These are phyloP conservation scores for Aspergillus bertholletiae DNA, from an alignment of 495 filamentous ascomycete genomes.

Conservation along the genomic window DNA sequence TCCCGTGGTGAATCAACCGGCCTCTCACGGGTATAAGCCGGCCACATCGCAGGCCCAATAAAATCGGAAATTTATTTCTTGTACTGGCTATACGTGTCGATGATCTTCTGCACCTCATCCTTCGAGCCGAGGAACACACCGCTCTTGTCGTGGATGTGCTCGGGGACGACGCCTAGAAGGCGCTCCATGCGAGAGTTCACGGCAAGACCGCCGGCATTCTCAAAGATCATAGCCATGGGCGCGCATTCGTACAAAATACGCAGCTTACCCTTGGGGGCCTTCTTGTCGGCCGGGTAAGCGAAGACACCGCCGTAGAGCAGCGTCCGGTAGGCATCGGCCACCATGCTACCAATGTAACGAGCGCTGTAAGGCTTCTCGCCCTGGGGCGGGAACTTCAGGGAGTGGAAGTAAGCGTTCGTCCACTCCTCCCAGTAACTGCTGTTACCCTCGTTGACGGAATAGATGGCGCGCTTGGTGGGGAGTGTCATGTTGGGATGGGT, in stretches of 20 bases:
- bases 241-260: constrained; percentile 98
- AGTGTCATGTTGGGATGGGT: constrained; percentile 93
- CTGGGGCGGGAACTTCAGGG: constrained; percentile 70
- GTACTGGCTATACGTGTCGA: constrained; percentile 52
- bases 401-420: constrained; percentile 82
- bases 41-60: too few species aligned
- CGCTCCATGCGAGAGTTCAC: constrained; percentile 84
- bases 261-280: constrained; percentile 97
- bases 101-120: constrained; percentile 94
- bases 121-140: constrained; percentile 95
- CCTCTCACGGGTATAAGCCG: too few species aligned
- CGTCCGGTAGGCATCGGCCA: constrained; percentile 95
- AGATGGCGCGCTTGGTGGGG: constrained; percentile 76
- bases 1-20: background rate
- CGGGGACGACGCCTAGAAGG: constrained; percentile 84
- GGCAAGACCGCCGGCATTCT: constrained; percentile 94
- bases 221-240: constrained; percentile 98
- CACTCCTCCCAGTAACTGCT: constrained; percentile 91
- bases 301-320: constrained; percentile 95
- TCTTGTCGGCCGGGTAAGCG: constrained; percentile 95
- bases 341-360: constrained; percentile 96
- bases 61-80: constrained; percentile 31
- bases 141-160: constrained; percentile 91
- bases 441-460: constrained; percentile 99
- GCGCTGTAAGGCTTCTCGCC: constrained; percentile 89